Evolutionary conservation across 208 protist genomes (phyloP).

Genomic region (Trypanosoma lewisi): DNA sequence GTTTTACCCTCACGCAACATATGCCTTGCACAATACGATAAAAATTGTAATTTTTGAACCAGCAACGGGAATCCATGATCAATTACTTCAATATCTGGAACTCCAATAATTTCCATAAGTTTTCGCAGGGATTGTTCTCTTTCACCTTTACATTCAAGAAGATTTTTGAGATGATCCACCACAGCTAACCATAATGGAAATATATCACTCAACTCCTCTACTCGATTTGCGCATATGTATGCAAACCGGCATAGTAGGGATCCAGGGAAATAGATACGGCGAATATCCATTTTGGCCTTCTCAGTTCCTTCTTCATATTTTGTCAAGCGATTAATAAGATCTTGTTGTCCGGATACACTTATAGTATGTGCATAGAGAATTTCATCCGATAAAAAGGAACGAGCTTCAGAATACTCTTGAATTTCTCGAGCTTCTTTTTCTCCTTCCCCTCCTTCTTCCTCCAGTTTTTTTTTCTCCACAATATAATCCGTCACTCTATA

Average conservation of each 20-base stretch:
- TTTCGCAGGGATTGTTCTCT: constrained; percentile 22
- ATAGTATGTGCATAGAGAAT: constrained; percentile 13
- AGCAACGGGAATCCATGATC: constrained; percentile 55
- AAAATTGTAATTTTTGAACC: constrained; percentile 80
- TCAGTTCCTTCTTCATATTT: neutral
- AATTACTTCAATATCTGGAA: constrained; percentile 30
- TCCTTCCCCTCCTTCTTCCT: too few relatives aligned
- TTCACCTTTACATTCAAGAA: constrained; percentile 27
- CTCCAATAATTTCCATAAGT: constrained; percentile 22
- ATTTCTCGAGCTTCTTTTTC: neutral
- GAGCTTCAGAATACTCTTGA: neutral
- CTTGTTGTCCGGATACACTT: neutral
- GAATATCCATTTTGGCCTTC: constrained; percentile 23
- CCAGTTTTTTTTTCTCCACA: neutral
- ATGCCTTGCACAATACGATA: constrained; percentile 49
- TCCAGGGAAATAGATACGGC: constrained; percentile 64
- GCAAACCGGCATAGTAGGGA: constrained; percentile 76
- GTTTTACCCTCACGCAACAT: constrained; percentile 30
- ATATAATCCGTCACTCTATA: constrained; percentile 26
- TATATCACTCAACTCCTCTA: constrained; percentile 34
- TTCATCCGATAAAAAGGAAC: constrained; percentile 15
- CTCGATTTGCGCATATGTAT: constrained; percentile 34
- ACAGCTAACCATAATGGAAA: constrained; percentile 39
- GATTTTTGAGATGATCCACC: constrained; percentile 31
- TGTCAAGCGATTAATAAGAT: constrained; percentile 19